Evolutionary conservation across 108 stramenopile species (phyloP).

Genomic region (Skeletonema potamos): DNA sequence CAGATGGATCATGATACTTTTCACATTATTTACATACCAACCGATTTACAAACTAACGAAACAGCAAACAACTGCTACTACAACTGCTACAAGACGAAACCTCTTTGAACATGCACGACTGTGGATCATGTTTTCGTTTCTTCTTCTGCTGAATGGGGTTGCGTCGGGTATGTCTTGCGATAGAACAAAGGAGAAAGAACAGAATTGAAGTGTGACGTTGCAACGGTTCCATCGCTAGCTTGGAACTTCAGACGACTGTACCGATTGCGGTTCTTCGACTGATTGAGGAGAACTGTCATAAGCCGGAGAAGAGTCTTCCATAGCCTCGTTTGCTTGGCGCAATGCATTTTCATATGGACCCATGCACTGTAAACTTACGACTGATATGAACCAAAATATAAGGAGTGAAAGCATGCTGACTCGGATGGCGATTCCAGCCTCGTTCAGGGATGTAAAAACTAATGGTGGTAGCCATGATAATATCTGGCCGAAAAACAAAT

Average conservation of each 20-base stretch:
- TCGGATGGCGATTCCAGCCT: constrained; percentile 26
- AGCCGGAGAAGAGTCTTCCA: not conserved
- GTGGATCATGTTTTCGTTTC: no score
- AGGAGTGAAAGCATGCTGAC: constrained; percentile 20
- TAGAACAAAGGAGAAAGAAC: no score
- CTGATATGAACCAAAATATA: constrained; percentile 10
- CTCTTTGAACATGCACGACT: no score
- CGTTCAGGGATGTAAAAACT: constrained; percentile 40
- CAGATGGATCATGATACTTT: not conserved
- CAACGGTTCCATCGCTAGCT: not conserved
- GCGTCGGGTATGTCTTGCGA: no score
- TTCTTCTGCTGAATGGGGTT: no score
- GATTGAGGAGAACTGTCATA: not conserved
- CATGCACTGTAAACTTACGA: constrained; percentile 16
- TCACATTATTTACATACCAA: not conserved
- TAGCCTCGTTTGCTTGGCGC: not conserved
- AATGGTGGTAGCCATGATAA: constrained; percentile 43
- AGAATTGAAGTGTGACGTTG: no score
- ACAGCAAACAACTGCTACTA: no score
- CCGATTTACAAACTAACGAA: not conserved
- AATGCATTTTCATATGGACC: constrained; percentile 9
- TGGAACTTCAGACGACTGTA: not conserved
- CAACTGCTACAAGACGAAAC: no score
- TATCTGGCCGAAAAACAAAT: constrained; percentile 53
- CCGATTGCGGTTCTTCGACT: not conserved